Evolutionary conservation across 441 rosid genomes (phyloP).

Genomic region (Erodium trifolium): DNA sequence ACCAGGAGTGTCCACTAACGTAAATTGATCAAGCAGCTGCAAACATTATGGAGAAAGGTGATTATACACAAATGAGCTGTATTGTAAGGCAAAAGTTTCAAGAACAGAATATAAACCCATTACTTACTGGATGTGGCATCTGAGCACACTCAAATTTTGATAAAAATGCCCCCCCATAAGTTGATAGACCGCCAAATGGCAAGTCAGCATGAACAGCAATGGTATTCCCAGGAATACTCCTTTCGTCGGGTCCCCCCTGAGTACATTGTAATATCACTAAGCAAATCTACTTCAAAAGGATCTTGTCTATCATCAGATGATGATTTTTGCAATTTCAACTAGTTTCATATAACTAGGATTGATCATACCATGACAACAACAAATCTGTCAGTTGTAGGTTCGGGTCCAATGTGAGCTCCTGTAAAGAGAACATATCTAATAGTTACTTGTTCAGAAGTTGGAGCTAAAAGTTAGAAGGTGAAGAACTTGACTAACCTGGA

Average conservation of each 20-base stretch:
- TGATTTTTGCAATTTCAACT: background rate
- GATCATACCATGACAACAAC: slow-evolving; percentile 21
- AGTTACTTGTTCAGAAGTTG: slow-evolving; percentile 3
- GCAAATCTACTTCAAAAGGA: no score
- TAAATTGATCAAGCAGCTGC: slow-evolving; percentile 82
- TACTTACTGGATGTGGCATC: slow-evolving; percentile 86
- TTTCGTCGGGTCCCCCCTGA: slow-evolving; percentile 87
- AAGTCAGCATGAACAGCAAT: slow-evolving; percentile 93
- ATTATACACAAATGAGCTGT: background rate
- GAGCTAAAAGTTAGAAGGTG: slow-evolving; percentile 10
- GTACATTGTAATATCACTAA: background rate
- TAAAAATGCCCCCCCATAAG: slow-evolving; percentile 86
- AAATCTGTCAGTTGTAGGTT: slow-evolving; percentile 14
- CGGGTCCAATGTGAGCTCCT: slow-evolving; percentile 98
- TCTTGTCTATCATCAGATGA: no score
- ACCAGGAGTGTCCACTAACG: slow-evolving; percentile 91
- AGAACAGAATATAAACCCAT: background rate
- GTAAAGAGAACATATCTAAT: slow-evolving; percentile 18
- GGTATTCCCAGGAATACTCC: slow-evolving; percentile 95
- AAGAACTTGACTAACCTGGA: slow-evolving; percentile 48
- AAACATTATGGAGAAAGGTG: slow-evolving; percentile 10
- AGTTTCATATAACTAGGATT: background rate
- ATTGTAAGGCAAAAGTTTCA: background rate
- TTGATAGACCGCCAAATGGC: slow-evolving; percentile 86
- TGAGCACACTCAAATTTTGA: slow-evolving; percentile 96